phyloP scores from a whole-genome alignment of 371 early-diverging fungal genomes.

The Syncephalastrum racemosum region DNA sequence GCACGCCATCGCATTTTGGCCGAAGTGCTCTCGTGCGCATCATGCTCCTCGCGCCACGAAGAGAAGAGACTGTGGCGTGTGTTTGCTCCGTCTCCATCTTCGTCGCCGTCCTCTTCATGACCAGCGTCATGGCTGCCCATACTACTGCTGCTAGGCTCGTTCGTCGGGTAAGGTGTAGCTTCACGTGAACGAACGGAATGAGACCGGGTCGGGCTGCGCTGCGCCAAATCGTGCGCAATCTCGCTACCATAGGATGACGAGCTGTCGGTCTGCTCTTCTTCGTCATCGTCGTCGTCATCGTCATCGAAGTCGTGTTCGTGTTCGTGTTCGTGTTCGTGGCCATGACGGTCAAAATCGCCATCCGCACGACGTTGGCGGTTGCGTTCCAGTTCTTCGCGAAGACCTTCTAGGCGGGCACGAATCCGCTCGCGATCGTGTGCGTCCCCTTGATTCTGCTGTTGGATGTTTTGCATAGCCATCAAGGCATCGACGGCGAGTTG shows the following conservation, averaged over 20 bases:
- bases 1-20: slow-evolving; percentile 17
- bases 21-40: slow-evolving; percentile 10
- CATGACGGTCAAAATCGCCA: slow-evolving; percentile 3
- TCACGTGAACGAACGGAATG: too few relatives aligned
- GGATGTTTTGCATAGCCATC: slow-evolving; percentile 7
- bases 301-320: background rate
- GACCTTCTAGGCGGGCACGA: slow-evolving; percentile 10
- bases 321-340: background rate
- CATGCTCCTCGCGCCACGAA: slow-evolving; percentile 13
- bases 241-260: too few relatives aligned
- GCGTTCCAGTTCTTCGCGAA: slow-evolving; percentile 11
- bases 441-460: slow-evolving; percentile 4
- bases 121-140: background rate
- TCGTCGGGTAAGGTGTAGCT: too few relatives aligned
- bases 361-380: slow-evolving; percentile 1
- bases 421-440: slow-evolving; percentile 11
- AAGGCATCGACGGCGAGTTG: slow-evolving; percentile 16
- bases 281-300: background rate
- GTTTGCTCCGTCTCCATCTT: slow-evolving; percentile 2
- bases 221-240: too few relatives aligned
- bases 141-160: too few relatives aligned
- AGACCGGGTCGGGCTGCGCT: too few relatives aligned
- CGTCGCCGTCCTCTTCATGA: slow-evolving; percentile 1
- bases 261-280: too few relatives aligned
- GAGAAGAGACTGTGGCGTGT: slow-evolving; percentile 10